These are phyloP conservation scores for Heterobasidion annosum DNA, from an alignment of 1,284 basidiomycete genomes.

Conservation along the genomic window DNA sequence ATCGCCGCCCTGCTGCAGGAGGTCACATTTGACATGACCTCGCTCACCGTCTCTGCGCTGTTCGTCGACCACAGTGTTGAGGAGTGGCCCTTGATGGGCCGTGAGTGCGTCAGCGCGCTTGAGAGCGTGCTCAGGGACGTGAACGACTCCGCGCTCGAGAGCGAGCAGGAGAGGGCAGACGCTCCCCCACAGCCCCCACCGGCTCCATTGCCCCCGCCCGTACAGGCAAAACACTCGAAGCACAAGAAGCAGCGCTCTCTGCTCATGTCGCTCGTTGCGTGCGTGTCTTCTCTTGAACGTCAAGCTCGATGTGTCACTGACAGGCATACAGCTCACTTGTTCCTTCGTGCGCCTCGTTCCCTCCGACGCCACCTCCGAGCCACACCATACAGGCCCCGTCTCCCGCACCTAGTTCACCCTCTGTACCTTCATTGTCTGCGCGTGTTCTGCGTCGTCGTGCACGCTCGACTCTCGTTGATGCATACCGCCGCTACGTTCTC, in stretches of 20 bases:
- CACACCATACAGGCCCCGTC: conserved; percentile 8
- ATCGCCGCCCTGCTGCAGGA: conserved; percentile 45
- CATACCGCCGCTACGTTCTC: conserved; percentile 62
- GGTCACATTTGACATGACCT: conserved; percentile 49
- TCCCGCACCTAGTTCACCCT: conserved; percentile 10
- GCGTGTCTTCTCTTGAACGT: conserved; percentile 3
- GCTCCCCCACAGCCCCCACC: conserved; percentile 2
- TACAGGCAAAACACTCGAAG: conserved; percentile 19
- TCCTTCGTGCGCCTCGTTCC: conserved; percentile 17
- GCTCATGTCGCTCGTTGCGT: conserved; percentile 61
- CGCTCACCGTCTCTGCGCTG: conserved; percentile 33
- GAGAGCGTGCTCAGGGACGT: conserved; percentile 46
- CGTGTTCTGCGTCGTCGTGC: conserved; percentile 48
- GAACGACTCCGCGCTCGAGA: conserved; percentile 29
- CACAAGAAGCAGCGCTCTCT: conserved; percentile 57
- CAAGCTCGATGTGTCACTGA: neutral
- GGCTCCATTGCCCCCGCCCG: conserved; percentile 8
- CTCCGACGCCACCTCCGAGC: conserved; percentile 14
- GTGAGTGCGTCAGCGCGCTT: conserved; percentile 33
- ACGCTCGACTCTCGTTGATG: conserved; percentile 67
- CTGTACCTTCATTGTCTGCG: conserved; percentile 14
- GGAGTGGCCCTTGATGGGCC: conserved; percentile 34
- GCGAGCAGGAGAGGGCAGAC: conserved; percentile 22
- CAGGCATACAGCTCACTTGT: conserved; percentile 10
- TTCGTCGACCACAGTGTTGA: conserved; percentile 48